These are phyloP conservation scores for Penicillium polonicum DNA, from an alignment of 2,329 filamentous ascomycete species.

Conservation along the genomic window DNA sequence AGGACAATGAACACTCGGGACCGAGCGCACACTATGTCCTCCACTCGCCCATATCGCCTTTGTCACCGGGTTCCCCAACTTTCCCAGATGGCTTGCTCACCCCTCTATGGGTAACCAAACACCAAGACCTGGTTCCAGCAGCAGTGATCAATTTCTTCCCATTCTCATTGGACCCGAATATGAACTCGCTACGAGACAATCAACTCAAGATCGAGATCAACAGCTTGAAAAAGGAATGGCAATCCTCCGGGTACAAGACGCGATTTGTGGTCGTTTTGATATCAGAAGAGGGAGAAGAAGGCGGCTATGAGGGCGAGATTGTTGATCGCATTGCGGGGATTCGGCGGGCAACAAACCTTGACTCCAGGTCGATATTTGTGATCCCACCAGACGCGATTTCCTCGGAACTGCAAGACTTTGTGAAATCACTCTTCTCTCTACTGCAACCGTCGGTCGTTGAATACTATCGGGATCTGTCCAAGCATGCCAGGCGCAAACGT, in stretches of 20 bases:
- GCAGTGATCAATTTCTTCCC: constrained; percentile 78
- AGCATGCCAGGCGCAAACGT: constrained; percentile 85
- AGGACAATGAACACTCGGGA: constrained; percentile 34
- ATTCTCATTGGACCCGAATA: constrained; percentile 69
- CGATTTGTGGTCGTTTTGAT: constrained; percentile 75
- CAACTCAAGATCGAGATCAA: constrained; percentile 85
- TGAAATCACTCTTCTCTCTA: constrained; percentile 68
- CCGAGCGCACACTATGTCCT: constrained; percentile 57
- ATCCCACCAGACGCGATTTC: constrained; percentile 71
- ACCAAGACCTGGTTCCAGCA: constrained; percentile 79
- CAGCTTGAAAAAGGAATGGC: constrained; percentile 66
- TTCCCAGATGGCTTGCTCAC: constrained; percentile 90
- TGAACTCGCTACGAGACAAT: constrained; percentile 78
- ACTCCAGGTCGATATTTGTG: constrained; percentile 82
- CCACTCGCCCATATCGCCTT: constrained; percentile 87
- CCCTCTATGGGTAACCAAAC: constrained; percentile 80
- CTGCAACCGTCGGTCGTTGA: constrained; percentile 76
- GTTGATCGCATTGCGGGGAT: constrained; percentile 79
- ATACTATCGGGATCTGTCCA: constrained; percentile 92
- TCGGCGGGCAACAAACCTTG: constrained; percentile 73
- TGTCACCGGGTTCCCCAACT: constrained; percentile 76
- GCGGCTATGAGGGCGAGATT: constrained; percentile 58
- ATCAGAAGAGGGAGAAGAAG: constrained; percentile 68
- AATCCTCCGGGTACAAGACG: constrained; percentile 64
- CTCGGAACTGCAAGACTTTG: constrained; percentile 70